These are phyloP conservation scores for Exobasidium cylindrosporum DNA, from an alignment of 1,284 basidiomycete species.

Conservation along the genomic window DNA sequence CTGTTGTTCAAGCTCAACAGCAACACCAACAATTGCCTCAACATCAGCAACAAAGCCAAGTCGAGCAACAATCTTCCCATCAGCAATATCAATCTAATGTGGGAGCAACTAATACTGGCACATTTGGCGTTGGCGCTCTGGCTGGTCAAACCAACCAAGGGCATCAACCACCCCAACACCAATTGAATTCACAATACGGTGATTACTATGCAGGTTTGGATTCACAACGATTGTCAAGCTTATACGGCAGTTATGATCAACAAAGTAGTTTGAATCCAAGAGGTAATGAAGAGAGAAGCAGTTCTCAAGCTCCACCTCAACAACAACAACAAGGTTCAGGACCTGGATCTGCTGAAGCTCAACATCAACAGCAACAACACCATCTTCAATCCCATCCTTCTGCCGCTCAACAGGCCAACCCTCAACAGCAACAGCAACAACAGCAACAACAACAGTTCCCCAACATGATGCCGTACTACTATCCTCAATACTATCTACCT, in stretches of 20 bases:
- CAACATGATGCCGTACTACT: constrained; percentile 55
- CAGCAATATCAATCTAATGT: neutral
- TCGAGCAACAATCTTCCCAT: neutral
- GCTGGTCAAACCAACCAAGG: constrained; percentile 11
- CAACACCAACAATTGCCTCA: constrained; percentile 6
- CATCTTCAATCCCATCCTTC: constrained; percentile 20
- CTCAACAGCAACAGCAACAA: constrained; percentile 28
- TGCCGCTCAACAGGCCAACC: constrained; percentile 27
- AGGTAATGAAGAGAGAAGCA: constrained; percentile 24
- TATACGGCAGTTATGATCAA: constrained; percentile 49
- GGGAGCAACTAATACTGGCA: neutral
- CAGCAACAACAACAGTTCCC: constrained; percentile 47
- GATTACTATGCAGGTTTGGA: constrained; percentile 46
- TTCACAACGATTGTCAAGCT: constrained; percentile 43
- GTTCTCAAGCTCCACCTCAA: constrained; percentile 6
- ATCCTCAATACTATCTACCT: constrained; percentile 55
- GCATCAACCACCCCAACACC: constrained; percentile 15
- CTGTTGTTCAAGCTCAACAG: neutral
- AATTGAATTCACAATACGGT: constrained; percentile 1
- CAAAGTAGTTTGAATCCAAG: constrained; percentile 28
- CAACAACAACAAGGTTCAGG: constrained; percentile 13
- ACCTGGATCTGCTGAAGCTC: constrained; percentile 19
- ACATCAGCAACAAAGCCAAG: neutral
- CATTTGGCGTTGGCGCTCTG: constrained; percentile 11
- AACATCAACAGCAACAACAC: constrained; percentile 36